phyloP scores from a whole-genome alignment of 2,329 filamentous ascomycete species.

The Graphilbum sp. region DNA sequence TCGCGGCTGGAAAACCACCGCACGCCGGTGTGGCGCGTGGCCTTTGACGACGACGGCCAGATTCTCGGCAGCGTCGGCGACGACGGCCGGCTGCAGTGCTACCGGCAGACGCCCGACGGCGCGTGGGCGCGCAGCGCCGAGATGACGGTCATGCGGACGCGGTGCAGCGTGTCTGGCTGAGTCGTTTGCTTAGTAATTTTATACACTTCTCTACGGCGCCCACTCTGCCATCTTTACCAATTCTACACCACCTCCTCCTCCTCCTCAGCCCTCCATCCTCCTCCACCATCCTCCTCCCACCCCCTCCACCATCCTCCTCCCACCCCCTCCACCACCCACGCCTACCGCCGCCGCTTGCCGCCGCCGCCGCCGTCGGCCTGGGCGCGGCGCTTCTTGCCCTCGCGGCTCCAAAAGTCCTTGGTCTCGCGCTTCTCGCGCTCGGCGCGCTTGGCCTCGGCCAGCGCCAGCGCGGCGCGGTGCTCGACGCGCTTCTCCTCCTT shows the following conservation, averaged over 20 bases:
- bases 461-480: slow-evolving; percentile 70
- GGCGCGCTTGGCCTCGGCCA: slow-evolving; percentile 68
- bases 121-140: slow-evolving; percentile 44
- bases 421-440: slow-evolving; percentile 80
- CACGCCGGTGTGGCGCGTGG: slow-evolving; percentile 59
- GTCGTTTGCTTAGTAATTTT: too few relatives aligned
- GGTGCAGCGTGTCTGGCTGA: slow-evolving; percentile 15
- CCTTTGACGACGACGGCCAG: slow-evolving; percentile 54
- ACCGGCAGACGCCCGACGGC: slow-evolving; percentile 41
- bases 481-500: slow-evolving; percentile 75
- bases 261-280: too few relatives aligned
- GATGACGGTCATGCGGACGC: slow-evolving; percentile 39
- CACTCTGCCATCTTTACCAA: too few relatives aligned
- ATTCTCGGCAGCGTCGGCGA: slow-evolving; percentile 62
- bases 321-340: too few relatives aligned
- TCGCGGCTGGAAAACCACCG: slow-evolving; percentile 51
- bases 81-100: slow-evolving; percentile 50
- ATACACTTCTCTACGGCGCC: too few relatives aligned
- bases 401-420: slow-evolving; percentile 82
- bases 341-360: slow-evolving; percentile 21
- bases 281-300: too few relatives aligned
- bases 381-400: slow-evolving; percentile 55
- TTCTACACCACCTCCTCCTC: too few relatives aligned
- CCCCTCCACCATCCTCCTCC: too few relatives aligned
- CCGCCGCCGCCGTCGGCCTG: slow-evolving; percentile 19